phyloP scores from a whole-genome alignment of 345 rosid genomes.

The Eucalyptus polyanthemos region DNA sequence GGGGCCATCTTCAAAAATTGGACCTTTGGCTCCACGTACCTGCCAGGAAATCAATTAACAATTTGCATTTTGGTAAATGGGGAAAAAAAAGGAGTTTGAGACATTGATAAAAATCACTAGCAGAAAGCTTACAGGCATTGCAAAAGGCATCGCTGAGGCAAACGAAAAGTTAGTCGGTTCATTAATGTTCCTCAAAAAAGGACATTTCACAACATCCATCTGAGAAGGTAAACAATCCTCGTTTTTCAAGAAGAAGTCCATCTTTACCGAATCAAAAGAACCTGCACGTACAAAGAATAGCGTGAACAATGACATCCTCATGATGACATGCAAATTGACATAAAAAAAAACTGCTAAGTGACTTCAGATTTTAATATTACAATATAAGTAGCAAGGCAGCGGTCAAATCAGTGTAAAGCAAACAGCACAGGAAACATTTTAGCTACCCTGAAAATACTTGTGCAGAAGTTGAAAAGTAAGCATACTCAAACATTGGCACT shows the following conservation, averaged over 20 bases:
- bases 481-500: not conserved
- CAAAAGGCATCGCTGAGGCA: constrained; percentile 48
- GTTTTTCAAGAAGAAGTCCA: constrained; percentile 51
- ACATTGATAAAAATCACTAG: not conserved
- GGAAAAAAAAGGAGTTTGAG: not conserved
- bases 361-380: not conserved
- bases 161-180: constrained; percentile 94
- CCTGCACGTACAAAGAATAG: constrained; percentile 12
- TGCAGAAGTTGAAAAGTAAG: not conserved
- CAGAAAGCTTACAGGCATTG: constrained; percentile 58
- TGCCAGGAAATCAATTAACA: not conserved
- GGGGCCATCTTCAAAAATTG: constrained; percentile 97
- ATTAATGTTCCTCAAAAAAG: constrained; percentile 92
- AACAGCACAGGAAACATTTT: not conserved
- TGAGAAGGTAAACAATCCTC: constrained; percentile 42
- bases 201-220: constrained; percentile 57
- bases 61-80: not conserved
- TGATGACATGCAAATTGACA: not conserved
- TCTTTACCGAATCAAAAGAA: constrained; percentile 6
- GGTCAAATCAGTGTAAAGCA: not conserved
- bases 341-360: not conserved
- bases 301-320: not conserved
- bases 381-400: not conserved
- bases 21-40: constrained; percentile 49
- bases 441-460: not conserved